phyloP scores from a whole-genome alignment of 805 yeast genomes.

The Hanseniaspora mollemarum region DNA sequence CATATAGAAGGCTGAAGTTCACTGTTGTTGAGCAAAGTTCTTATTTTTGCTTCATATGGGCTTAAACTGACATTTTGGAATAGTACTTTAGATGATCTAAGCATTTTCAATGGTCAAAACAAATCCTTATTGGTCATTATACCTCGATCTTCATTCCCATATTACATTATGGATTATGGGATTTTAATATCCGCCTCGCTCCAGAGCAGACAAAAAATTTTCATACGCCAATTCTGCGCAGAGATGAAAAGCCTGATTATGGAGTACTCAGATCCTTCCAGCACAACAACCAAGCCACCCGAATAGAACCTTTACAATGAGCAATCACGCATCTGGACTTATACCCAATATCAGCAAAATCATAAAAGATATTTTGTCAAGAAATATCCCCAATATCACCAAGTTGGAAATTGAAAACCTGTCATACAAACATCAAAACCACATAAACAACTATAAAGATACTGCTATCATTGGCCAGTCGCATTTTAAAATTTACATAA shows the following conservation, averaged over 20 bases:
- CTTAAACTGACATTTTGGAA: neutral
- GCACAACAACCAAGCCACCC: no score
- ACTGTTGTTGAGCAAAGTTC: constrained; percentile 43
- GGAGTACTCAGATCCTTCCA: no score
- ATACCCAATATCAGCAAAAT: neutral
- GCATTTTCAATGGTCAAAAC: no score
- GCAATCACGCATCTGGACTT: neutral
- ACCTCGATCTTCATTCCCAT: no score
- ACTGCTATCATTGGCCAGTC: neutral
- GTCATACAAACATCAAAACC: constrained; percentile 79
- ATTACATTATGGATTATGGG: no score
- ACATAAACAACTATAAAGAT: constrained; percentile 25
- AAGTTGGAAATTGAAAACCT: constrained; percentile 56
- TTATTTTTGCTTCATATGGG: constrained; percentile 43
- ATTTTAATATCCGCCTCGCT: no score
- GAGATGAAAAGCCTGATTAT: no score
- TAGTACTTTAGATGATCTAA: neutral
- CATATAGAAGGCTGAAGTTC: constrained; percentile 51
- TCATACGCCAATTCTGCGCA: no score
- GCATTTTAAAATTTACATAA: neutral
- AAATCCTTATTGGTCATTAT: no score
- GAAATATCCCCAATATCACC: neutral
- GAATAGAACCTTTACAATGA: neutral
- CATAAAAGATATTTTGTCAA: constrained; percentile 4
- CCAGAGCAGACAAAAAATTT: no score